Evolutionary conservation across 306 rosid genomes (phyloP), one percentile per base, ranked within the genome.

Genomic region (Mimosa pudica): DNA sequence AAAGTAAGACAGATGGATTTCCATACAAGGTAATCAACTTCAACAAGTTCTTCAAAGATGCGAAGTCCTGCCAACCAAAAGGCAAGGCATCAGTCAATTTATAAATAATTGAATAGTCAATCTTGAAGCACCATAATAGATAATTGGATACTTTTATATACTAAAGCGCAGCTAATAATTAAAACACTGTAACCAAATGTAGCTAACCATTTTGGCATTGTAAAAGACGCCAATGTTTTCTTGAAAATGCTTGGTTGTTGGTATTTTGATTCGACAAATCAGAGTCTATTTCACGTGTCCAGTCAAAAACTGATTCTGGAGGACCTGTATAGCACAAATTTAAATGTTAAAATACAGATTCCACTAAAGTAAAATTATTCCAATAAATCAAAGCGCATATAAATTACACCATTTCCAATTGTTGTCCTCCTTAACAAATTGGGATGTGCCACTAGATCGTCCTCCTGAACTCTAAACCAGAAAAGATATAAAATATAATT

Each of bases 11-110:
- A 81, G 17, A 71, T 79, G 74, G 5, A 24, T 78, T 73, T 77
- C 64, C 98, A 17, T 83, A 95, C 99, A 83, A 95, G 99, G 93
- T 93, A 95, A 82, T 95, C 99, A 82, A 91, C 99, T 84, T 95
- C 98, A 83, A 90, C 85, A 79, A 90, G 99, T 85, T 95, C 99
- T 78, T 95, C 99, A 85, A 90, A 95, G 67, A 89, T 87, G 72
- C 98, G 98, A 75, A 95, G 98, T 78, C 99, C 98, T 95, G 97
- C 75, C 79, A 77, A 78, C 58, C 77, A 80, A 78, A 76, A 46
- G 49, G 58, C 64, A 63, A 85, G 65, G 67, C 71, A 70, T 58
- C 42, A 64, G 30, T 70, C 78, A 77, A 83, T 81, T 70, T 79
- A 58, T 71, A 30, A 55, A 77, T 78, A 75, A 60, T 72, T 41